phyloP scores from a whole-genome alignment of 305 asterid genomes.

The Rubia balearica region DNA sequence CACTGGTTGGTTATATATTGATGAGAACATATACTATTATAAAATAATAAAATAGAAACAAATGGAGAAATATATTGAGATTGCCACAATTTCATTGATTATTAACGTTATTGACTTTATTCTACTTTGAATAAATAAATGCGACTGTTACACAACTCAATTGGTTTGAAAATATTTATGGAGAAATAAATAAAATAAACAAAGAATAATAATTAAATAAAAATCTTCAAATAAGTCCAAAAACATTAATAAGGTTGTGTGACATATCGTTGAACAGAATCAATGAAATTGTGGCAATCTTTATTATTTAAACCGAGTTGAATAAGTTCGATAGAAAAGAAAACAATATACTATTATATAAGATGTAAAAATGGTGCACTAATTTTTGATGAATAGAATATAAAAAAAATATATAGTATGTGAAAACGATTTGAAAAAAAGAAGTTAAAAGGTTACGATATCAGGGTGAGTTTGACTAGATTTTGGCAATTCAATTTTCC shows the following conservation, averaged over 20 bases:
- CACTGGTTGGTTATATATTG: background rate
- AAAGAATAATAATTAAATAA: too few relatives aligned
- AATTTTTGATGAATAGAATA: background rate
- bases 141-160: background rate
- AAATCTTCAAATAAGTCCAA: too few relatives aligned
- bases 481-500: background rate
- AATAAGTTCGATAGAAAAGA: too few relatives aligned
- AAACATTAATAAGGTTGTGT: background rate
- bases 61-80: background rate
- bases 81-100: background rate
- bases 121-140: background rate
- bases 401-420: too few relatives aligned
- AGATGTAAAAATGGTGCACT: too few relatives aligned
- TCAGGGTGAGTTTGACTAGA: background rate
- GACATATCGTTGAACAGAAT: background rate
- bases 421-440: too few relatives aligned
- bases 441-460: background rate
- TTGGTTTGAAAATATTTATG: too few relatives aligned
- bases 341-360: background rate
- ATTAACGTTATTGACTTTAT: too few relatives aligned
- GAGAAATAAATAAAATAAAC: too few relatives aligned
- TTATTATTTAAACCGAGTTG: background rate
- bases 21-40: background rate
- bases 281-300: background rate
- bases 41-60: too few relatives aligned